Base-by-base conservation (phyloP, 495 filamentous ascomycete species). In the Melanomma pulvis-pyrius region DNA sequence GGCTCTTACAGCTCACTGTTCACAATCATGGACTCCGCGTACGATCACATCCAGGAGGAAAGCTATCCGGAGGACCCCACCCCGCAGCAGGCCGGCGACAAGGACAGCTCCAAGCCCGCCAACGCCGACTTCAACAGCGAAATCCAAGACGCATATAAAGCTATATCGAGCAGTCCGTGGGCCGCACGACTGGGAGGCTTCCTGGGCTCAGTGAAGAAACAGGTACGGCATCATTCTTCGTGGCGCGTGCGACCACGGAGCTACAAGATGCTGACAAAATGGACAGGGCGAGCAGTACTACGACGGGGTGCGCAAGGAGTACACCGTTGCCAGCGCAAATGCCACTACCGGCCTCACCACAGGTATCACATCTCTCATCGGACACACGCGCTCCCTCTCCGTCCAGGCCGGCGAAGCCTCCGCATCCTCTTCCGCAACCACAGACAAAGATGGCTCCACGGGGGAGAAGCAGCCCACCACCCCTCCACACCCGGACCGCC, bases 21-120 rank as follows among this genome's bases (percentile, higher is more conserved):
- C 32, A n/a, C 51, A 28, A 70, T 59, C 71, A 98, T 98, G 94
- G 94, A 98, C 83, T 78, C 96, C 71, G 92, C 94, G 41, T 98
- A 98, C 83, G 94, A 98, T 74, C 92, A 96, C 76, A 96, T 98
- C 71, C 89, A 92, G 73, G 92, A 96, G 79, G 89, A 93, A 74
- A 82, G 84, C 67, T 81, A 83, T 24, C 85, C 90, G 46, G 83
- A 89, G 49, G 76, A 81, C 59, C 73, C 76, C 28, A 73, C 78
- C 48, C 81, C 79, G 52, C 82, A 39, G 36, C 15, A 22, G 1
- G 12, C 51, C 28, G 13, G 77, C 46, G 26, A 77, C 46, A 79
- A 84, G 69, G 79, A 84, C 58, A 74, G 76, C 61, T 81, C 79
- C 71, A 76, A 60, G 79, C 78, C 46, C 79, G 84, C 69, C 69